Evolutionary conservation across 768 basidiomycete species (phyloP), one percentile per base, ranked within the genome.

Genomic region (Calocybe indica): DNA sequence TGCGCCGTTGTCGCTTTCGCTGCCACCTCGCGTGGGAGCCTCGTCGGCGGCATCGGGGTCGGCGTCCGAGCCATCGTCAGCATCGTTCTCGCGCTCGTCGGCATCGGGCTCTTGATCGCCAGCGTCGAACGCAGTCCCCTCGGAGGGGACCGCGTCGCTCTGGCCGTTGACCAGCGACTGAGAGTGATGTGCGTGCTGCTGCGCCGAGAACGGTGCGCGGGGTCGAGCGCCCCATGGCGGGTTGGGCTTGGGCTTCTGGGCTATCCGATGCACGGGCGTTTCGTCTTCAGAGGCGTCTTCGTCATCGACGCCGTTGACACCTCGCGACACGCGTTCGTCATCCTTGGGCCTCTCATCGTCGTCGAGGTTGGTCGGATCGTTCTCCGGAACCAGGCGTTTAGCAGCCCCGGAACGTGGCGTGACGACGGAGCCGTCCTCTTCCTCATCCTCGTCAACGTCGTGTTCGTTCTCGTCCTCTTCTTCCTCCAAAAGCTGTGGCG

Each of bases 401-500:
- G 22, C 22, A 22, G 22, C 22, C 22, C 22, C 22, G 22, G 22
- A 22, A 22, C 22, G 22, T 22, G 22, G 44, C 29, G 40, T 48
- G 41, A 51, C 50, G 39, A 53, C 55, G 33, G 52, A 58, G 29
- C 62, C 64, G 15, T 60, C 61, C 38, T 71, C 70, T 36, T 68
- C 68, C 31, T 64, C 67, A 13, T 67, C 68, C 42, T 50, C 45
- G 45, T 57, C 45, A 40, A 59, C 58, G 40, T 69, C 70, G 15
- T 67, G 65, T 10, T 71, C 78, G 41, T 73, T 71, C 36, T 70
- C 72, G 28, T 67, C 71, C 44, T 82, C 80, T 46, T 85, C 83
- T 54, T 85, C 82, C 50, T 85, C 79, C 76, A 79, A 78, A 32
- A 76, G 73, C 46, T 69, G 63, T 3, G 78, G 76, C 7, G 74